Evolutionary conservation across 2,329 filamentous ascomycete species (phyloP).

Genomic region (Aspergillus luchuensis): DNA sequence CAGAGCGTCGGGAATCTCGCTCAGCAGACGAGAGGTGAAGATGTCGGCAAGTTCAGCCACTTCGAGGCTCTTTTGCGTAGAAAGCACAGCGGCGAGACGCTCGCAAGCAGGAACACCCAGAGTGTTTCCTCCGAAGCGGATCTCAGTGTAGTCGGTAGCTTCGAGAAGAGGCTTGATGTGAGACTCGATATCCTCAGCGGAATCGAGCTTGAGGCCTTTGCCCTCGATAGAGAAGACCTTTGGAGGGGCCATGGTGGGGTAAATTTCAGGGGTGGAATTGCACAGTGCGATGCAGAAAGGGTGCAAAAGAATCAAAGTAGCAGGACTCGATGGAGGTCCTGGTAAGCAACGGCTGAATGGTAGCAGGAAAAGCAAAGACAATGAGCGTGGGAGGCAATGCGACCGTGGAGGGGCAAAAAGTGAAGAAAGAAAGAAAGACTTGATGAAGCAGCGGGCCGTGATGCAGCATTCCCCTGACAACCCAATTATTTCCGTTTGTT

Average conservation of each 20-base stretch:
- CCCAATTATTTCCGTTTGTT: not conserved
- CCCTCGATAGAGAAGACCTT: constrained; percentile 83
- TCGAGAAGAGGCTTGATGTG: constrained; percentile 75
- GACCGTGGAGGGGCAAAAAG: not conserved
- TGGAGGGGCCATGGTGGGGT: constrained; percentile 54
- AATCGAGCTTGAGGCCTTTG: constrained; percentile 89
- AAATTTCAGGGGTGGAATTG: constrained; percentile 27
- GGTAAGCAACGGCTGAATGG: constrained; percentile 8
- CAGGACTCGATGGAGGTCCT: not conserved
- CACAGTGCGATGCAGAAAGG: constrained; percentile 3
- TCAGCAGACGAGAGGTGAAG: constrained; percentile 90
- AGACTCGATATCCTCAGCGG: constrained; percentile 79
- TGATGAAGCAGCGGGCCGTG: too few species aligned
- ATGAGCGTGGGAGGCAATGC: constrained; percentile 5
- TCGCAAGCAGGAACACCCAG: constrained; percentile 86
- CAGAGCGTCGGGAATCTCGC: constrained; percentile 89
- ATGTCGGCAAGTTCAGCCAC: constrained; percentile 93
- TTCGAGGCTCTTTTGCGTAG: constrained; percentile 78
- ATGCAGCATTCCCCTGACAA: constrained; percentile 6
- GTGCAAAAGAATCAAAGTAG: constrained; percentile 4
- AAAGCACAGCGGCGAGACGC: constrained; percentile 78
- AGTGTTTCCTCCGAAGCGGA: constrained; percentile 87
- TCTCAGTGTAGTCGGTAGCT: constrained; percentile 72
- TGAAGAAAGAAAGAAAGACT: not conserved
- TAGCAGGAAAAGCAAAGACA: constrained; percentile 13